phyloP scores from a whole-genome alignment of 2,329 filamentous ascomycete genomes.

The Neocatenulostroma microsporum region DNA sequence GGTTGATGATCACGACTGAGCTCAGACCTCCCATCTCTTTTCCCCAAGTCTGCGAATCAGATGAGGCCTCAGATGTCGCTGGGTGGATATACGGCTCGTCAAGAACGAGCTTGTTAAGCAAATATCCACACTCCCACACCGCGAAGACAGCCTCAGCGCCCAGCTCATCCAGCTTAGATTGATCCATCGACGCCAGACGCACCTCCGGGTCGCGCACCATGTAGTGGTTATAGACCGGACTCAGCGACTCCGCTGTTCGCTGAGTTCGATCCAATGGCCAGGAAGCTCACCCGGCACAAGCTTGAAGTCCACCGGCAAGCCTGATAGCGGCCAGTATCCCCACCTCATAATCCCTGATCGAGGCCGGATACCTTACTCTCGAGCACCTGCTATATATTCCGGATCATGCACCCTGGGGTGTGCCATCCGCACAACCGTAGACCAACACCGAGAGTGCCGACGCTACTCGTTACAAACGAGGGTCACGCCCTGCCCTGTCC shows the following conservation, averaged over 20 bases:
- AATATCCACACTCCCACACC: slow-evolving; percentile 12
- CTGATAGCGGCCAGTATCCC: slow-evolving; percentile 40
- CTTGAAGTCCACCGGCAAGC: slow-evolving; percentile 32
- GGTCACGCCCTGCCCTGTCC: too few relatives aligned
- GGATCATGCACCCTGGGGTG: too few relatives aligned
- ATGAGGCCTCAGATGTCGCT: background rate
- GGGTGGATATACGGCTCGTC: slow-evolving; percentile 11
- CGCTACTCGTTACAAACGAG: too few relatives aligned
- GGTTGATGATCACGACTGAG: slow-evolving; percentile 8
- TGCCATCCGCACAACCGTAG: too few relatives aligned
- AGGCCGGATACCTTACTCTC: slow-evolving; percentile 35
- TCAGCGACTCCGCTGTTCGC: slow-evolving; percentile 31
- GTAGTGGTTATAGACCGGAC: slow-evolving; percentile 43
- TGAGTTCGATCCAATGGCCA: slow-evolving; percentile 34
- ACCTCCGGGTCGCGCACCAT: background rate
- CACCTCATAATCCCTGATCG: slow-evolving; percentile 31
- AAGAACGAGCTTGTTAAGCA: slow-evolving; percentile 11
- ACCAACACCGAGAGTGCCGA: too few relatives aligned
- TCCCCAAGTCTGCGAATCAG: slow-evolving; percentile 4
- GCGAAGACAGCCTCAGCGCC: slow-evolving; percentile 9
- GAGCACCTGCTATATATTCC: too few relatives aligned
- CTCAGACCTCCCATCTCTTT: slow-evolving; percentile 11
- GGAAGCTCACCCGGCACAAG: slow-evolving; percentile 20
- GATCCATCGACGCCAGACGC: background rate
- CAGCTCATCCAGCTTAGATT: slow-evolving; percentile 1